Base-by-base conservation (phyloP, 768 basidiomycete genomes). In the Amanita pseudoporphyria region DNA sequence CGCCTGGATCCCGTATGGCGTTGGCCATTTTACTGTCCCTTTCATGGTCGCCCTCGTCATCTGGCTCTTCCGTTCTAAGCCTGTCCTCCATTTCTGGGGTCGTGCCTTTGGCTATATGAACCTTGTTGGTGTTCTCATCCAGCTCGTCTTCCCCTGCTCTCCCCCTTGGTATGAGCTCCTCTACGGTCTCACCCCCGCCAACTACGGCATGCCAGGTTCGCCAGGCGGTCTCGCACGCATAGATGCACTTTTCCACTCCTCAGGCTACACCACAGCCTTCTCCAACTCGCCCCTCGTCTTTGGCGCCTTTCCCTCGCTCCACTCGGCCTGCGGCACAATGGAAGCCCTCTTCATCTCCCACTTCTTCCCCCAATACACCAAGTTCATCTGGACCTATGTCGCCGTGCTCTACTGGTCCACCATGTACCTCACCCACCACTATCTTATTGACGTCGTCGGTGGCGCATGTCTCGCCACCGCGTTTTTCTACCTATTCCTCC, bases 141-240 rank as follows among this genome's bases (percentile, higher is more conserved):
- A 97, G 63, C 82, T 96, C 60, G 60, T 89, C 31, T 75, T 98
- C 51, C 96, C 95, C 0, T 96, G 93, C 60, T 82, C 95, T 1
- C 84, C 96, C 1, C 96, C 96, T 5, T 87, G 96, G 96, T 99
- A 98, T 66, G 95, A 98, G 61, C 77, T 98, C 58, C 90, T 96
- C 56, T 84, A 98, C 62, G 96, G 96, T 1, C 81, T 97, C 32
- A 95, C 90, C 0, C 96, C 96, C 0, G 96, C 96, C 28, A 79
- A 91, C 58, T 98, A 98, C 70, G 70, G 70, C 42, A 93, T 95
- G 77, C 81, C 79, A 40, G 96, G 96, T 18, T 97, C 93, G 0
- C 81, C 96, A 2, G 95, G 92, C 7, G 96, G 96, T 1, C 78
- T 98, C 10, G 81, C 84, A 22, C 84, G 95, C 42, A 97, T 99